Evolutionary conservation across 257 asterid genomes (phyloP).

Genomic region (Thymus mandschuricus): DNA sequence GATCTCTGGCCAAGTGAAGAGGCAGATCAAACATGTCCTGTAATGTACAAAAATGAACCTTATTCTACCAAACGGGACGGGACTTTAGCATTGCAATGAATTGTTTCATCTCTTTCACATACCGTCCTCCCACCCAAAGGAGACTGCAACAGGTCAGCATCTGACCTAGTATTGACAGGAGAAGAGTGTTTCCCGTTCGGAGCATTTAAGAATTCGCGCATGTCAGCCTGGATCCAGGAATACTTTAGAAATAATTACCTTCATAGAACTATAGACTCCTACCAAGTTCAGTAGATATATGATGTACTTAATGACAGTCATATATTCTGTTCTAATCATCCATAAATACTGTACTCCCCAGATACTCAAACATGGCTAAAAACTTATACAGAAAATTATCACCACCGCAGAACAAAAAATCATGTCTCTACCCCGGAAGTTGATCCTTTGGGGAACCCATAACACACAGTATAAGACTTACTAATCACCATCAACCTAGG

Average conservation of each 20-base stretch:
- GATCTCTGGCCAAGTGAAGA: conserved; percentile 92
- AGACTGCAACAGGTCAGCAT: conserved; percentile 73
- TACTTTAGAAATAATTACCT: conserved; percentile 20
- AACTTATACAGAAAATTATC: not conserved
- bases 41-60: conserved; percentile 23
- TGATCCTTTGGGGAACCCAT: not conserved
- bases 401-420: not conserved
- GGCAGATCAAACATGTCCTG: conserved; percentile 94
- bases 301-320: not conserved
- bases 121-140: conserved; percentile 96
- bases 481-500: not conserved
- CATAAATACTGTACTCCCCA: not conserved
- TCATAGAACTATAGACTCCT: conserved; percentile 16
- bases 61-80: conserved; percentile 25
- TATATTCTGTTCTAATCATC: not conserved
- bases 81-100: conserved; percentile 21
- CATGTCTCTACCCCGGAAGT: not conserved
- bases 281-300: not conserved
- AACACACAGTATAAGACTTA: not conserved
- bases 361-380: not conserved
- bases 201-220: conserved; percentile 93
- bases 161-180: conserved; percentile 64
- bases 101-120: conserved; percentile 31
- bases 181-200: conserved; percentile 77
- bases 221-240: conserved; percentile 63